These are phyloP conservation scores for Wickerhamiella kurtzmanii DNA, from an alignment of 805 yeast species.

Conservation along the genomic window DNA sequence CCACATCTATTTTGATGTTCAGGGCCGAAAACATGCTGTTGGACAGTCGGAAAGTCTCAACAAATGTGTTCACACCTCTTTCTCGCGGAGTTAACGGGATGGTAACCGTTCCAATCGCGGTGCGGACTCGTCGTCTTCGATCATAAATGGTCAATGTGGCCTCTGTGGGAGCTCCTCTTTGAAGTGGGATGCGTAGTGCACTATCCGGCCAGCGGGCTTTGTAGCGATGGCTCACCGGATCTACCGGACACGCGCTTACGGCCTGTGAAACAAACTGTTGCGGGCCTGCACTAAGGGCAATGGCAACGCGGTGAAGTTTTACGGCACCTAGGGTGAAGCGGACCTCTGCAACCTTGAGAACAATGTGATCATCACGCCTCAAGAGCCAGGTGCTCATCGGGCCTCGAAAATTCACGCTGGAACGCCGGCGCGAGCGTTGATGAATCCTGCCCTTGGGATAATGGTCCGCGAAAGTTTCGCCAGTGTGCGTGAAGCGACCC, in stretches of 20 bases:
- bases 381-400: background rate
- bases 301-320: conserved; percentile 15
- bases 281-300: conserved; percentile 12
- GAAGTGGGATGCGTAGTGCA: conserved; percentile 10
- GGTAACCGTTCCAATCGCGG: conserved; percentile 17
- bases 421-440: too few species aligned
- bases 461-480: too few species aligned
- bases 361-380: conserved; percentile 3
- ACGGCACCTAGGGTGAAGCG: conserved; percentile 18
- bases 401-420: background rate
- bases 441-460: too few species aligned
- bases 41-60: conserved; percentile 9
- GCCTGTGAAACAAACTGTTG: conserved; percentile 15
- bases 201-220: conserved; percentile 16
- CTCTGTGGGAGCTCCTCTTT: conserved; percentile 3
- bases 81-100: conserved; percentile 8
- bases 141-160: conserved; percentile 12
- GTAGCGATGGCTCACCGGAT: conserved; percentile 18
- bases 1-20: conserved; percentile 15
- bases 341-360: conserved; percentile 14
- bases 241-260: conserved; percentile 17
- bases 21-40: conserved; percentile 14
- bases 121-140: conserved; percentile 15
- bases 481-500: background rate
- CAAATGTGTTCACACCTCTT: conserved; percentile 2